Percentiles rank a stretch among this genome's conserved stretches.
phyloP scores from a whole-genome alignment of 148 eudicot genomes.

The Spergularia bocconei region DNA sequence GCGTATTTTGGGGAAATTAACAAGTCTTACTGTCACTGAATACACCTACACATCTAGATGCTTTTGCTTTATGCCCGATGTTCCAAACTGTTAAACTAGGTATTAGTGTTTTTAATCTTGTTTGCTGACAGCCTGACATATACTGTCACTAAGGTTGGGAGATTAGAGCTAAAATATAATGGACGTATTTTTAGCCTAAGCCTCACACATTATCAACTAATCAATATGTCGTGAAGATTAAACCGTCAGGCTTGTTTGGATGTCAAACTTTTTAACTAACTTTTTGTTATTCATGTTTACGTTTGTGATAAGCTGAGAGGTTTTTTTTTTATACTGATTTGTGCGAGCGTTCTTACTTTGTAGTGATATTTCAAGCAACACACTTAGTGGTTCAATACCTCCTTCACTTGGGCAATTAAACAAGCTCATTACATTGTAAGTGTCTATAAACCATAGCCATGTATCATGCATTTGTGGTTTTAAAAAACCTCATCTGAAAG shows the following conservation, averaged over 20 bases:
- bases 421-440: slow-evolving; percentile 76
- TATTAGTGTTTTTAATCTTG: too few species aligned
- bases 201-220: too few species aligned
- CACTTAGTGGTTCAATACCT: slow-evolving; percentile 76
- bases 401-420: slow-evolving; percentile 69
- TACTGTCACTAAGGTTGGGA: too few species aligned
- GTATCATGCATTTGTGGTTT: not conserved
- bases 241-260: slow-evolving; percentile 2
- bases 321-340: not conserved
- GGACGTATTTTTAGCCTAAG: too few species aligned
- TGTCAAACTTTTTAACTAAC: not conserved
- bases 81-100: too few species aligned
- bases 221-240: not conserved
- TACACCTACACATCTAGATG: too few species aligned
- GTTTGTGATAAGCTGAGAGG: not conserved
- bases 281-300: not conserved
- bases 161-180: too few species aligned
- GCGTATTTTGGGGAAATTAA: too few species aligned
- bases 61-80: too few species aligned
- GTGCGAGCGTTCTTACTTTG: slow-evolving; percentile 18
- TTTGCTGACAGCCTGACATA: too few species aligned
- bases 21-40: too few species aligned
- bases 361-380: slow-evolving; percentile 92
- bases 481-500: slow-evolving; percentile 4
- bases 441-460: slow-evolving; percentile 15